phyloP scores from a whole-genome alignment of 2,329 filamentous ascomycete species.

The Colletotrichum eremochloae region DNA sequence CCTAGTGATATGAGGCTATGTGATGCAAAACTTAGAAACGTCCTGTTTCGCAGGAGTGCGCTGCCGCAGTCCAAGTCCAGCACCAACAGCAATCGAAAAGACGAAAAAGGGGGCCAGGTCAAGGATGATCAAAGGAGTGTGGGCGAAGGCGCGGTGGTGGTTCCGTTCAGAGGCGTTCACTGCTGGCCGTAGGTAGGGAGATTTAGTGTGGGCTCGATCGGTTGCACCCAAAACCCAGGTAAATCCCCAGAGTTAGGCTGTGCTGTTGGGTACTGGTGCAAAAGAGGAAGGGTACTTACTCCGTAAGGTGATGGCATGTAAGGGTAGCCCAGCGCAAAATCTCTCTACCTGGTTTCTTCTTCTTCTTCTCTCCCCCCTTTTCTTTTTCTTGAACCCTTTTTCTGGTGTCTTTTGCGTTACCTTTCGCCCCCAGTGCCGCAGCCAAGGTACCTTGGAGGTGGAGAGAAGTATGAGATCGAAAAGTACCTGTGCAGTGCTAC shows the following conservation, averaged over 20 bases:
- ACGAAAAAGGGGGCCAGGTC: constrained; percentile 34
- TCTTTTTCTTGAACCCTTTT: neutral
- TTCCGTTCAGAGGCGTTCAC: constrained; percentile 38
- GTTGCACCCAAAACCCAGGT: constrained; percentile 39
- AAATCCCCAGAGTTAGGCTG: constrained; percentile 32
- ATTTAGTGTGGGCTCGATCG: constrained; percentile 43
- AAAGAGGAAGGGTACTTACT: neutral
- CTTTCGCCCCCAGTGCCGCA: constrained; percentile 4
- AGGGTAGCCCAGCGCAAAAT: neutral
- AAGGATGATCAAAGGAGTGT: constrained; percentile 39
- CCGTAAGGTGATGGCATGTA: neutral
- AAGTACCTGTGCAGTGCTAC: constrained; percentile 9
- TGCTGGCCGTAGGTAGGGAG: constrained; percentile 42
- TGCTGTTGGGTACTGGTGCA: constrained; percentile 13
- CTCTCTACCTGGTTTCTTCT: neutral
- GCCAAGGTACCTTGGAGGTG: constrained; percentile 8
- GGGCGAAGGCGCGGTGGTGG: constrained; percentile 34
- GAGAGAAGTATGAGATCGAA: constrained; percentile 9
- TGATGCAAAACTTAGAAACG: constrained; percentile 22
- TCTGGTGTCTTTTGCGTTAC: neutral
- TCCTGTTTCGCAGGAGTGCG: constrained; percentile 11
- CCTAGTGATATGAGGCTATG: constrained; percentile 17
- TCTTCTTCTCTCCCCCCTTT: neutral
- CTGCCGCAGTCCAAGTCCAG: constrained; percentile 22
- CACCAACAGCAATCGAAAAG: constrained; percentile 21